Percentiles rank a stretch among this genome's conserved stretches.
Conservation (phyloP, 2,329 filamentous ascomycete species). For the Neonectria ditissima region DNA sequence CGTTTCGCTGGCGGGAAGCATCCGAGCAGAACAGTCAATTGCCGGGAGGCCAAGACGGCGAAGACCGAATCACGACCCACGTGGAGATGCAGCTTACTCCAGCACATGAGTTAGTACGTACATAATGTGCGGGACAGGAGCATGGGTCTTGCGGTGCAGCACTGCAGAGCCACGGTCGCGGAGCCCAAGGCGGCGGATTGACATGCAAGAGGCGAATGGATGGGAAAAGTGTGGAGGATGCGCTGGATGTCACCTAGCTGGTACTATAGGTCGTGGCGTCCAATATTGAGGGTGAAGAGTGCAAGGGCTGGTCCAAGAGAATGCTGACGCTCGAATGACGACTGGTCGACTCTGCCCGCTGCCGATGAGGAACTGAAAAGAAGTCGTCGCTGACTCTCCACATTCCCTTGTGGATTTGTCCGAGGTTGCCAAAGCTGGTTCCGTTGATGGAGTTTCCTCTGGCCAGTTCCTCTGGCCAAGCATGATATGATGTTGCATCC, state of each 20-base stretch:
- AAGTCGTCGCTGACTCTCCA: slow-evolving; percentile 12
- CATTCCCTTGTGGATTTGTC: not conserved
- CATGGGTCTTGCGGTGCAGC: slow-evolving; percentile 23
- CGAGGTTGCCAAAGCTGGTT: slow-evolving; percentile 10
- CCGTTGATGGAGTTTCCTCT: slow-evolving; percentile 15
- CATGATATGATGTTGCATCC: not conserved
- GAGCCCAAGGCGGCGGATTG: slow-evolving; percentile 26
- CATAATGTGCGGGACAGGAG: not conserved
- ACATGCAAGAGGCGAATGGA: slow-evolving; percentile 23
- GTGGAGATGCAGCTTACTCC: slow-evolving; percentile 43
- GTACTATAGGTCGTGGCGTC: slow-evolving; percentile 18
- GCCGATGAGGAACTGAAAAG: not conserved
- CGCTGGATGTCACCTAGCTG: slow-evolving; percentile 32
- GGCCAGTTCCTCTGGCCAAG: not conserved
- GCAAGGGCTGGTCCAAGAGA: slow-evolving; percentile 19
- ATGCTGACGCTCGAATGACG: slow-evolving; percentile 42
- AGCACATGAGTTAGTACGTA: slow-evolving; percentile 21
- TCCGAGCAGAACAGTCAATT: not conserved
- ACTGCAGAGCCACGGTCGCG: slow-evolving; percentile 5
- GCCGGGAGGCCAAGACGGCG: slow-evolving; percentile 33
- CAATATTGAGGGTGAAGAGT: slow-evolving; percentile 7
- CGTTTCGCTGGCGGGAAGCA: slow-evolving; percentile 1
- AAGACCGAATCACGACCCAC: slow-evolving; percentile 43
- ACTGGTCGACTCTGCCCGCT: not conserved
- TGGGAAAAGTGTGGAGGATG: slow-evolving; percentile 25